Conservation (phyloP, 1,284 basidiomycete species). For the Naganishia cerealis region DNA sequence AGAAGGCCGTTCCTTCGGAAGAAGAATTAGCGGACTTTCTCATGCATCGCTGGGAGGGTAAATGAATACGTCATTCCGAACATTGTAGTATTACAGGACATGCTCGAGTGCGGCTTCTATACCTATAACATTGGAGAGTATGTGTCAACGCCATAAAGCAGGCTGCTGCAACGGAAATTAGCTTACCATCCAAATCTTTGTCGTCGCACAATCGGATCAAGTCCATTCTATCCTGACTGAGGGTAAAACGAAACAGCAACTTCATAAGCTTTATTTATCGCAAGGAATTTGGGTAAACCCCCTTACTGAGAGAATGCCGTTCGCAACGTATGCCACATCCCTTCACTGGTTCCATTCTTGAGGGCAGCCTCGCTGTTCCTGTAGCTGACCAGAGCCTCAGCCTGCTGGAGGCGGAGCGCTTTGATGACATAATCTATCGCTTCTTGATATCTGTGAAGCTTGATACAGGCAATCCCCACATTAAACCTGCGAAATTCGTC, state of each 20-base stretch:
- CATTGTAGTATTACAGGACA: slow-evolving; percentile 4
- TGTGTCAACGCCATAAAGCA: background rate
- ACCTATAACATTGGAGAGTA: background rate
- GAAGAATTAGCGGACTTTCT: slow-evolving; percentile 20
- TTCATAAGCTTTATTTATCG: background rate
- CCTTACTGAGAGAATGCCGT: slow-evolving; percentile 22
- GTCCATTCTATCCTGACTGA: slow-evolving; percentile 36
- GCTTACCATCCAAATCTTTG: slow-evolving; percentile 36
- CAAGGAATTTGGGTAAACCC: background rate
- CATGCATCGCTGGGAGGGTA: slow-evolving; percentile 14
- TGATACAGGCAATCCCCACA: slow-evolving; percentile 85
- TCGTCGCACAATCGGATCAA: slow-evolving; percentile 31
- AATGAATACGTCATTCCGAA: background rate
- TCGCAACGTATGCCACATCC: slow-evolving; percentile 25
- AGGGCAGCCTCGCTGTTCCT: slow-evolving; percentile 30
- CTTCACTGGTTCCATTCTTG: slow-evolving; percentile 25
- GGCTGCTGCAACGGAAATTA: background rate
- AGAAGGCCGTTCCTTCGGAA: slow-evolving; percentile 17
- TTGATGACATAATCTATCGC: slow-evolving; percentile 81
- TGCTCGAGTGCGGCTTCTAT: slow-evolving; percentile 22
- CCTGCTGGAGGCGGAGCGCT: slow-evolving; percentile 79
- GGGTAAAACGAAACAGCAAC: background rate
- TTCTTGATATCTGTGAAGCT: slow-evolving; percentile 78
- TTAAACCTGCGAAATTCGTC: slow-evolving; percentile 66
- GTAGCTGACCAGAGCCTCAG: slow-evolving; percentile 56